Evolutionary conservation across 306 rosid genomes (phyloP).

Genomic region (Ceratonia siliqua): DNA sequence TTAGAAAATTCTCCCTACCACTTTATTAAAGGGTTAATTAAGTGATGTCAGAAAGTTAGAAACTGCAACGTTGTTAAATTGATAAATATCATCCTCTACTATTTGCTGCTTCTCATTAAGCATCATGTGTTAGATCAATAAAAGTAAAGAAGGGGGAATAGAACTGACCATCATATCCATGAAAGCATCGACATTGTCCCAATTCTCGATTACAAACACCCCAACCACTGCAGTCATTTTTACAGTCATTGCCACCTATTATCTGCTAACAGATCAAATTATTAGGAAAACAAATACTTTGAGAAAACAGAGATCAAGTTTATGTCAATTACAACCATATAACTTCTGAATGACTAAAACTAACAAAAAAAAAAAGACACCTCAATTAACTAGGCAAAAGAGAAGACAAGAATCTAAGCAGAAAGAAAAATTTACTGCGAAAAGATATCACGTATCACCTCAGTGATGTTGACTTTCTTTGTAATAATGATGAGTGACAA

Average conservation of each 20-base stretch:
- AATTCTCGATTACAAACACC: conserved; percentile 87
- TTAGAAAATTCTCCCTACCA: background rate
- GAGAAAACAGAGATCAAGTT: background rate
- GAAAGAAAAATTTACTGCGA: background rate
- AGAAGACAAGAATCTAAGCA: conserved; percentile 9
- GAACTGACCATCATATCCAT: conserved; percentile 78
- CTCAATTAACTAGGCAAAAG: background rate
- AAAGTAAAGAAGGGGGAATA: conserved; percentile 4
- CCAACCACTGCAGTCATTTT: conserved; percentile 75
- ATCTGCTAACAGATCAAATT: conserved; percentile 53
- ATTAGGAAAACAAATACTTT: background rate
- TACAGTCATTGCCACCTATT: conserved; percentile 69
- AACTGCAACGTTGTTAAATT: background rate
- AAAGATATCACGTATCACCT: conserved; percentile 55
- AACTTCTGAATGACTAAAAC: background rate
- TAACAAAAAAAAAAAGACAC: background rate
- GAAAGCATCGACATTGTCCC: conserved; percentile 90
- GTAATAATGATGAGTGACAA: no score
- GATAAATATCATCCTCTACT: background rate
- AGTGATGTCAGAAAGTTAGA: conserved; percentile 1
- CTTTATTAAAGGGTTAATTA: conserved; percentile 15
- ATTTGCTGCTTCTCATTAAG: conserved; percentile 12
- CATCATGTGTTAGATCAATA: background rate
- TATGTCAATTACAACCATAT: conserved; percentile 24
- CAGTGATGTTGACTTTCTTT: conserved; percentile 65